Evolutionary conservation across 108 stramenopile species (phyloP).

Genomic region (Skeletonema menzelii): DNA sequence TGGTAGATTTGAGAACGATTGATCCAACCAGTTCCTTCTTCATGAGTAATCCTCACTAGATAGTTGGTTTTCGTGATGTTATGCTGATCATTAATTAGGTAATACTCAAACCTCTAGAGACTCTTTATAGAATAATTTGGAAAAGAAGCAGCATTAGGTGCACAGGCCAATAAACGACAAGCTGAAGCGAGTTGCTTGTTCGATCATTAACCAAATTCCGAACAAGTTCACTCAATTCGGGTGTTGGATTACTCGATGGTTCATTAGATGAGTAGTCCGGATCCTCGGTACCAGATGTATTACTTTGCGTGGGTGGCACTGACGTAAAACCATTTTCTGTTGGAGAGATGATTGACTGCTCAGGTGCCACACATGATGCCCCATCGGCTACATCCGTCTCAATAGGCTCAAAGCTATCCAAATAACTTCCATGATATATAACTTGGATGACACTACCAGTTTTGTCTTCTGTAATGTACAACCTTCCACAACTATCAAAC

Average conservation of each 20-base stretch:
- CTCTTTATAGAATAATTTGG: no score
- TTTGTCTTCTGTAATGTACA: conserved; percentile 69
- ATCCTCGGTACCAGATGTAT: neutral
- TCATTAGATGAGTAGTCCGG: neutral
- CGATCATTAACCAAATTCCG: neutral
- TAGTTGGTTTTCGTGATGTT: no score
- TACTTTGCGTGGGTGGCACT: neutral
- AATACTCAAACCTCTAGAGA: no score
- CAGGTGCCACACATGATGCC: conserved; percentile 6
- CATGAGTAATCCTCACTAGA: conserved; percentile 18
- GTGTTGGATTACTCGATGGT: neutral
- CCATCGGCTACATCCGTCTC: conserved; percentile 42
- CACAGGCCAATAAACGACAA: neutral
- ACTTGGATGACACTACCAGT: conserved; percentile 44
- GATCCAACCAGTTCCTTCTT: conserved; percentile 79
- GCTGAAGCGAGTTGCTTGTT: neutral
- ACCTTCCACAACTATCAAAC: conserved; percentile 74
- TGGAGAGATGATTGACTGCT: neutral
- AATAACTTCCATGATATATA: conserved; percentile 25
- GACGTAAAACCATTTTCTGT: neutral
- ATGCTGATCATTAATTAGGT: no score
- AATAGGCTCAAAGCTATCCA: conserved; percentile 9
- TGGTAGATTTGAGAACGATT: conserved; percentile 76
- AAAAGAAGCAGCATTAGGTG: neutral
- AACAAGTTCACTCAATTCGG: neutral